Evolutionary conservation across 345 rosid genomes (phyloP), one percentile per base, ranked within the genome.

Genomic region (Dipteronia sinensis): DNA sequence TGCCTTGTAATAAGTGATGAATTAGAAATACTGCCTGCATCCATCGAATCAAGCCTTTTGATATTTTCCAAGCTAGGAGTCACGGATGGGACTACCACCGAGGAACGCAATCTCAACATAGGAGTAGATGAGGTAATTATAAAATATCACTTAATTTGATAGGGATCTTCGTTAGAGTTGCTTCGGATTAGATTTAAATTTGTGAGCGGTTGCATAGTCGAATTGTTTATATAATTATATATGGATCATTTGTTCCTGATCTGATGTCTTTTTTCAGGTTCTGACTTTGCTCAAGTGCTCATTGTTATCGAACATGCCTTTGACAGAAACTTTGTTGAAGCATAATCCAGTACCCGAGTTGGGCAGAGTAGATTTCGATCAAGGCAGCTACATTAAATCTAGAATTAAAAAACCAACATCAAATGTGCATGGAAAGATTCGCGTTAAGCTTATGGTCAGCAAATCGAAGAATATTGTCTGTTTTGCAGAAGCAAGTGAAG

Each of bases 381-480:
- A n/a, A 7, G 23, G 34, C 3, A 62, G 23, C 62, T 73, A 34
- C 47, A 10, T 25, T 6, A 71, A 19, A 19, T 15, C 3, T 71
- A 38, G 9, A 40, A 15, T 1, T 0, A 55, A 10, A 38, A 74
- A 40, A 16, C 10, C 20, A 3, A 51, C 63, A 65, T 22, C 67
- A 27, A 31, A 78, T 69, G 64, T 19, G 20, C n/a, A 47, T 67
- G 31, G n/a, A 23, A 58, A 76, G 53, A 73, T 77, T 27, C 10
- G 17, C 9, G 74, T 76, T 22, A 81, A 58, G 53, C 78, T 81
- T 40, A 6, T 65, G 7, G 16, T 75, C 2, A 80, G 82, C 69
- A 85, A 82, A 80, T 77, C 84, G 8, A 72, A 29, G 65, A 76
- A 78, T 6, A 65, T 10, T 38, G 77, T 73, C n/a, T 78, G 78